Evolutionary conservation across 108 stramenopile genomes (phyloP).

Genomic region (Nitzschia palea): DNA sequence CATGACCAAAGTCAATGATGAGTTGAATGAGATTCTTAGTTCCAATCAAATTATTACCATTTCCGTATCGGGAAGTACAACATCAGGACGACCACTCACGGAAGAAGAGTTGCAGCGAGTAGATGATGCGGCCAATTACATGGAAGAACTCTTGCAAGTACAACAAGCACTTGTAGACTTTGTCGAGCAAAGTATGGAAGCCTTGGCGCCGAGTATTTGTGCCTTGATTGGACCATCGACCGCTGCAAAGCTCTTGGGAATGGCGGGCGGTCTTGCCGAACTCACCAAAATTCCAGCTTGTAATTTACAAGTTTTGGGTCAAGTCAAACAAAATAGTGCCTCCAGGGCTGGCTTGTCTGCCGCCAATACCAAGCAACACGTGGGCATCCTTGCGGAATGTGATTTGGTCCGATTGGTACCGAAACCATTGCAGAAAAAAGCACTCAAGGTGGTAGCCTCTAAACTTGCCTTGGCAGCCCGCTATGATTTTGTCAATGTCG

Average conservation of each 20-base stretch:
- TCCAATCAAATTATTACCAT: constrained; percentile 91
- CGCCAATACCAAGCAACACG: constrained; percentile 51
- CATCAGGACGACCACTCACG: constrained; percentile 62
- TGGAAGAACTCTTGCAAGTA: constrained; percentile 54
- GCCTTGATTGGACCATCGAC: constrained; percentile 84
- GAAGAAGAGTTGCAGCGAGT: constrained; percentile 54
- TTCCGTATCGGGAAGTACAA: constrained; percentile 88
- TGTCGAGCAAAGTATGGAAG: constrained; percentile 79
- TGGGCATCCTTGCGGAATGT: constrained; percentile 81
- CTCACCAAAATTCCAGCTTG: constrained; percentile 85
- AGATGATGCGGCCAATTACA: constrained; percentile 46
- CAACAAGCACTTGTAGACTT: constrained; percentile 61
- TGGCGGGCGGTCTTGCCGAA: constrained; percentile 91
- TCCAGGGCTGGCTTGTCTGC: constrained; percentile 39
- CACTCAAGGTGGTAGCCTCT: constrained; percentile 84
- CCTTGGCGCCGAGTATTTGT: constrained; percentile 60
- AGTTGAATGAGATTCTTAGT: constrained; percentile 66
- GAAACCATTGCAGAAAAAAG: constrained; percentile 74
- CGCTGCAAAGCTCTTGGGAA: constrained; percentile 84
- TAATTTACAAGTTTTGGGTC: constrained; percentile 77
- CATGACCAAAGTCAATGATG: constrained; percentile 64
- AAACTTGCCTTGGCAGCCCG: constrained; percentile 80
- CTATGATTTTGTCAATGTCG: constrained; percentile 79
- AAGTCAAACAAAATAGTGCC: constrained; percentile 50
- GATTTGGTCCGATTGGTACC: constrained; percentile 78